Evolutionary conservation across 164 flowering plant genomes (phyloP), one percentile per base, ranked within the genome.

Genomic region (Vitis rotundifolia): DNA sequence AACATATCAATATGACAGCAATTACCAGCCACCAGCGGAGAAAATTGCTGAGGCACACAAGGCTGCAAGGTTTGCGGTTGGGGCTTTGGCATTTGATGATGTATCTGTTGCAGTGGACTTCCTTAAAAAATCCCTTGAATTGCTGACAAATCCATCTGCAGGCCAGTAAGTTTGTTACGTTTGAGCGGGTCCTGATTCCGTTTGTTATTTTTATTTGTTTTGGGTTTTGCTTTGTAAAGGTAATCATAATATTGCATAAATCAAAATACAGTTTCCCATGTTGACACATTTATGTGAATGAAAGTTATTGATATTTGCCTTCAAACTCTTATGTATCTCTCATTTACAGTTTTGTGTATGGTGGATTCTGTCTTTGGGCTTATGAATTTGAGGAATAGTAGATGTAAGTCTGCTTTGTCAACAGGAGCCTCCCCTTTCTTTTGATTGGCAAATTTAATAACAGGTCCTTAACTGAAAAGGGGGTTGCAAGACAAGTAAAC

Each of bases 11-110:
- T 88, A 91, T 64, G 96, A 93, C 80, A 69, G 86, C 78, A 88
- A 82, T 70, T 95, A 93, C 77, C 82, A 76, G 78, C 97, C 97
- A 16, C 74, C 93, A 13, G 88, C 99, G 9, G 99, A 91, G 69
- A 93, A 90, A 76, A 85, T 95, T 66, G 87, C 92, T 3, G 99
- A 93, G 76, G 99, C 99, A 67, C 98, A 93, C 77, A 95, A 95
- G 81, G 99, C 97, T 56, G 99, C 99, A 5, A 90, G 94, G 79
- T 95, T 95, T 83, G 99, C 99, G 0, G 99, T 93, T 22, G 97
- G 98, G 68, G 98, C 99, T n/a, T 76, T 95, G 80, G 99, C 99
- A 58, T 95, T 95, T 79, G 99, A 95, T 75, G 99, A 95, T 64
- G 97, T 95, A 15, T 53, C 88, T 19, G 75, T 84, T 55, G 99